Evolutionary conservation across 257 asterid species (phyloP), one percentile per base, ranked within the genome.

Genomic region (Primulina huaijiensis): DNA sequence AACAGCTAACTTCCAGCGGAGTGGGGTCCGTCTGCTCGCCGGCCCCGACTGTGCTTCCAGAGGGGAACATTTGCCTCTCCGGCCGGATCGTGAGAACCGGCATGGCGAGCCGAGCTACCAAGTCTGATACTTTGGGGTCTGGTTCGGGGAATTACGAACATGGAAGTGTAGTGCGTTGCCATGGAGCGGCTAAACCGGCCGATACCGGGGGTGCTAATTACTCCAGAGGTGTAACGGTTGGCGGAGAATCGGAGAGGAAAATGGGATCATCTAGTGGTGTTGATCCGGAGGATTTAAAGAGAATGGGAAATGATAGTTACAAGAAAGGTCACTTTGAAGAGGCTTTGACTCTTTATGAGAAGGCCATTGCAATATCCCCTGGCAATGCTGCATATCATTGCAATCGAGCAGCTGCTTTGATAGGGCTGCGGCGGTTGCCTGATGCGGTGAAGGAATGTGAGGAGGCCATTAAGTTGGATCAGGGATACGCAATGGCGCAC

Each of bases 381-480:
- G 84, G 78, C 2, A 93, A 85, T 78, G 90, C 97, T 1, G 81
- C 95, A 0, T 87, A 71, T 78, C 92, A 85, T 75, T 93, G 78
- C 79, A 93, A 93, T 68, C 77, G 89, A 64, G 87, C 99, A 0
- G 99, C 96, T 2, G 90, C 95, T 29, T 78, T 93, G 83, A 87
- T 93, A 68, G 92, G 94, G 7, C 43, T 93, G 19, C 76, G 75
- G 79, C 79, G 89, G 52, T 68, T 89, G 50, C 72, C 60, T 2
- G 95, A 90, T 72, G 97, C 98, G 2, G 83, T 82, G 64, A 77
- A 73, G 78, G 99, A 90, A 74, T 93, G 92, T 65, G 96, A 86
- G 67, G 95, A 87, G 80, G 97, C 99, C 8, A 79, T 93, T 76
- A 78, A 81, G 80, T 78, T 90, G 91, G 96, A 93, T 86, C 99